Evolutionary conservation across 805 yeast species (phyloP).

Genomic region (Yarrowia alimentaria): DNA sequence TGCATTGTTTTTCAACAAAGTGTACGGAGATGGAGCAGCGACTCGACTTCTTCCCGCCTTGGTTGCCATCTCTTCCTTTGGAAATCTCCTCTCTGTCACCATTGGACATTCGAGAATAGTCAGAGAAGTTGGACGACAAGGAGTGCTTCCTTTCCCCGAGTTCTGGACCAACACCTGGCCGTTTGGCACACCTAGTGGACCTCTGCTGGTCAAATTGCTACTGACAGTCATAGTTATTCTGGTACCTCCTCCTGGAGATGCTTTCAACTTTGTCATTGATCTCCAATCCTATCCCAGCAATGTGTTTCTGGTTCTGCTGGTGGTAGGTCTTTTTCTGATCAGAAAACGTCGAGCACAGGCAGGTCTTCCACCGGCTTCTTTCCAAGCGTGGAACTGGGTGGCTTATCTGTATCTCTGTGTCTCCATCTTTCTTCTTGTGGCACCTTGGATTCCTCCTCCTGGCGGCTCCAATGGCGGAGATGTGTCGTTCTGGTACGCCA

Average conservation of each 20-base stretch:
- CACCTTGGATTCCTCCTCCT: slow-evolving; percentile 24
- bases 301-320: slow-evolving; percentile 18
- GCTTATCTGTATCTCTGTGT: slow-evolving; percentile 1
- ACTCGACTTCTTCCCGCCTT: not conserved
- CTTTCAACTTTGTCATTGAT: slow-evolving; percentile 30
- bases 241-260: slow-evolving; percentile 26
- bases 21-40: slow-evolving; percentile 4
- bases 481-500: slow-evolving; percentile 18
- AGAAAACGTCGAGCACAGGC: not conserved
- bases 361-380: not conserved
- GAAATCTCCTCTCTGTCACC: slow-evolving; percentile 8
- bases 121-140: slow-evolving; percentile 15
- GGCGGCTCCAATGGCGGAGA: slow-evolving; percentile 20
- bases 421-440: slow-evolving; percentile 10
- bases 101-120: slow-evolving; percentile 14
- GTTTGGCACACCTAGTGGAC: slow-evolving; percentile 99
- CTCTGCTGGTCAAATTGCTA: slow-evolving; percentile 77
- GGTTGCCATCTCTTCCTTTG: slow-evolving; percentile 13
- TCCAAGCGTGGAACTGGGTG: not conserved
- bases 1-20: slow-evolving; percentile 3
- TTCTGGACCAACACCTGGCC: slow-evolving; percentile 42
- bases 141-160: slow-evolving; percentile 15
- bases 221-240: slow-evolving; percentile 6
- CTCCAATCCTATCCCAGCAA: slow-evolving; percentile 14
- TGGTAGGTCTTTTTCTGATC: slow-evolving; percentile 34